Percentiles rank a stretch among this genome's conserved stretches.
These are phyloP conservation scores for Arachis hypogaea DNA, from an alignment of 306 rosid species.

Conservation along the genomic window DNA sequence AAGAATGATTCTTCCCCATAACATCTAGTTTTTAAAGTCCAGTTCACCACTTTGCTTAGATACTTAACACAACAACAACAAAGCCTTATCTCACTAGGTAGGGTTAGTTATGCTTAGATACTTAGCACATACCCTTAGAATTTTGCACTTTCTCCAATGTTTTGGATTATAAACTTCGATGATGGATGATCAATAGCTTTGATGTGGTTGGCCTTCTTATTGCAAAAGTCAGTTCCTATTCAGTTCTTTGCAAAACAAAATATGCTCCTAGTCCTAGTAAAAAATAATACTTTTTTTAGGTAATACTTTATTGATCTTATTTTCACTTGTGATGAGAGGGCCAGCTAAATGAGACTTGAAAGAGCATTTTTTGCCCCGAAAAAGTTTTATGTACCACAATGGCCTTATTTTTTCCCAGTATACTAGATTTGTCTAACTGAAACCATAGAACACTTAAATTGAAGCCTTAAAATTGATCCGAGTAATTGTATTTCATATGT, in stretches of 20 bases:
- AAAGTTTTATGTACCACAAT: neutral
- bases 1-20: no score
- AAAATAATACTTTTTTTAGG: constrained; percentile 4
- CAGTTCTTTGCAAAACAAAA: neutral
- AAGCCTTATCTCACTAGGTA: no score
- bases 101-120: no score
- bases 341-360: neutral
- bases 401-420: neutral
- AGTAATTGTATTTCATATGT: neutral
- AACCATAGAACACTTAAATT: neutral
- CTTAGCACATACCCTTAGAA: neutral
- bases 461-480: neutral
- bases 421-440: neutral
- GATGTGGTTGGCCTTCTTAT: neutral
- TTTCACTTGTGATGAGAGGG: constrained; percentile 27
- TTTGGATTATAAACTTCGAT: constrained; percentile 5
- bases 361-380: neutral
- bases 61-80: no score
- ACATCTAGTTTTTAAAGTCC: no score
- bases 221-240: neutral
- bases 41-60: no score
- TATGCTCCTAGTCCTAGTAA: constrained; percentile 6
- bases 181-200: neutral
- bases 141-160: constrained; percentile 19
- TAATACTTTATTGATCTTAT: neutral